A percentile compares a stretch with the other conserved stretches of the same genome.
Evolutionary conservation across 2,329 filamentous ascomycete species (phyloP).

Genomic region (Neofusicoccum cordaticola): DNA sequence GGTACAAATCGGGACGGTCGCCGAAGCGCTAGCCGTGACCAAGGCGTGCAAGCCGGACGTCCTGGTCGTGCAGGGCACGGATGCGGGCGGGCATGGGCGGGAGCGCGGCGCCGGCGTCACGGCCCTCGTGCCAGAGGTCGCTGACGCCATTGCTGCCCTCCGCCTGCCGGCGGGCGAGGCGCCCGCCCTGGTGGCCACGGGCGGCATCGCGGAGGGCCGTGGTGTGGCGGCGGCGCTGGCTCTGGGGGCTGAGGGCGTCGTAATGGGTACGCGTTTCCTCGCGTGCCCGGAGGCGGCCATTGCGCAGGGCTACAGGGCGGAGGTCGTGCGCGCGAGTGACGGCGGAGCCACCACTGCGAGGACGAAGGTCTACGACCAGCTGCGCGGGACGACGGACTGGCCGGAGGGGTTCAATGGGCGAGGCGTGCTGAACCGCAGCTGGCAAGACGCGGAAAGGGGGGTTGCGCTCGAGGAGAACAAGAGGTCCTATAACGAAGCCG

Average conservation of each 20-base stretch:
- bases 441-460: slow-evolving; percentile 37
- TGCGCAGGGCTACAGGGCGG: slow-evolving; percentile 46
- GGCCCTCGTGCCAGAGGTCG: slow-evolving; percentile 57
- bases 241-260: slow-evolving; percentile 53
- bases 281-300: slow-evolving; percentile 50
- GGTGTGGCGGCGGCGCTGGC: slow-evolving; percentile 56
- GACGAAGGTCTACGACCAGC: slow-evolving; percentile 51
- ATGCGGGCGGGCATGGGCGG: slow-evolving; percentile 64
- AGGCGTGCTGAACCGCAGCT: slow-evolving; percentile 58
- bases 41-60: slow-evolving; percentile 53
- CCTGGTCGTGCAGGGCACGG: slow-evolving; percentile 61
- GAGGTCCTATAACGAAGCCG: slow-evolving; percentile 46
- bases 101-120: slow-evolving; percentile 54
- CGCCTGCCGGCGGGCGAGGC: slow-evolving; percentile 16
- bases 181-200: slow-evolving; percentile 53
- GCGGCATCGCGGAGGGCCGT: slow-evolving; percentile 58
- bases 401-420: slow-evolving; percentile 56
- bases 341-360: slow-evolving; percentile 52
- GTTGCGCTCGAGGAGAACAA: slow-evolving; percentile 46
- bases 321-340: slow-evolving; percentile 47
- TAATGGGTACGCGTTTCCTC: slow-evolving; percentile 64
- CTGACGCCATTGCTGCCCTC: slow-evolving; percentile 42
- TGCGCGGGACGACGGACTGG: slow-evolving; percentile 56
- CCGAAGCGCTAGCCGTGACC: slow-evolving; percentile 51
- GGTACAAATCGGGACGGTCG: slow-evolving; percentile 61